Conservation (phyloP, 1,284 basidiomycete species). For the Marasmius tenuissimus region DNA sequence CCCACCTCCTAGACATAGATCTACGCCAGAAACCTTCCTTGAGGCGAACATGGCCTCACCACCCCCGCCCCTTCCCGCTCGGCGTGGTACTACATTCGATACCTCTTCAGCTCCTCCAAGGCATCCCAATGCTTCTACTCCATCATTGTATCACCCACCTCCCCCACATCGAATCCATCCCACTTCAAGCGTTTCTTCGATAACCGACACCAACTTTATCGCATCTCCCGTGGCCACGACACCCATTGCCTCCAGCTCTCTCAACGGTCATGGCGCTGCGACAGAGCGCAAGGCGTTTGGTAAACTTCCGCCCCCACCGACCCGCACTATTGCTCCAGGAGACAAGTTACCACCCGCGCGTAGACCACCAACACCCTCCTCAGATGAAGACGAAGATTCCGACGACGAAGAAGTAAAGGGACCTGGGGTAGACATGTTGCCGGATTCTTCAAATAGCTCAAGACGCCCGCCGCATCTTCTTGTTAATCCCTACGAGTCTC, state of each 20-base stretch:
- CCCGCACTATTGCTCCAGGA: constrained; percentile 64
- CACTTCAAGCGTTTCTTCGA: neutral
- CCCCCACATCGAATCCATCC: neutral
- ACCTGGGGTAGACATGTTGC: constrained; percentile 60
- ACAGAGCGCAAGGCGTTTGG: constrained; percentile 48
- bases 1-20: constrained; percentile 26
- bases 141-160: neutral
- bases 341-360: constrained; percentile 68
- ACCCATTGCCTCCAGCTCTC: constrained; percentile 18
- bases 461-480: constrained; percentile 65
- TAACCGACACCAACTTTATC: neutral
- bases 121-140: neutral
- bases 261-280: constrained; percentile 6
- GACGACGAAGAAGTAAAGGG: constrained; percentile 45
- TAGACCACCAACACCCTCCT: constrained; percentile 37
- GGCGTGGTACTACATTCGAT: constrained; percentile 5
- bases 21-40: constrained; percentile 1
- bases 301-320: constrained; percentile 67
- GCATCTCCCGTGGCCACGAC: constrained; percentile 13
- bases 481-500: neutral
- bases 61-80: constrained; percentile 15
- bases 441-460: constrained; percentile 81
- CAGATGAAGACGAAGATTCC: constrained; percentile 58
- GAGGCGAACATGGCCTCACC: constrained; percentile 1
- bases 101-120: neutral